These are phyloP conservation scores for Blastobotrys americana DNA, from an alignment of 805 yeast species.

Conservation along the genomic window DNA sequence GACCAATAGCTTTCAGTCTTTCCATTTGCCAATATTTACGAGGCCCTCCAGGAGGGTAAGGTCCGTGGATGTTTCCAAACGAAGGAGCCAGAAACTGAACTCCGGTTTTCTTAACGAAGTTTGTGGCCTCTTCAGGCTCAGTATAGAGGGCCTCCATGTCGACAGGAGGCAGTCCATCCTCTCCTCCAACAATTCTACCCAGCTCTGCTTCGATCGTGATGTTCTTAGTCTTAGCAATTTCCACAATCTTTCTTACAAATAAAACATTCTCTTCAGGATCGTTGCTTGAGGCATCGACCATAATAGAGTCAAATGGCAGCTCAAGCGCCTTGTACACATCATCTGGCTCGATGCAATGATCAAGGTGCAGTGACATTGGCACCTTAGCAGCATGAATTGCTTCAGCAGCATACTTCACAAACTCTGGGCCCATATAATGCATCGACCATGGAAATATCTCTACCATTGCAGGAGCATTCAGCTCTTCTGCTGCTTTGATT, in stretches of 20 bases:
- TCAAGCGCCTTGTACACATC: constrained; percentile 8
- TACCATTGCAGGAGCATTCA: constrained; percentile 31
- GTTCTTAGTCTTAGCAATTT: constrained; percentile 24
- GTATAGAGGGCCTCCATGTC: constrained; percentile 31
- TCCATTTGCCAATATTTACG: constrained; percentile 28
- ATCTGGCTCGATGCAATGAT: constrained; percentile 32
- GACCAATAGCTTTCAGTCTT: constrained; percentile 17
- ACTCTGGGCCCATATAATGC: constrained; percentile 28
- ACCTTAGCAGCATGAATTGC: constrained; percentile 30
- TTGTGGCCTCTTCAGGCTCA: constrained; percentile 30
- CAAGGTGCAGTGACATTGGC: constrained; percentile 34
- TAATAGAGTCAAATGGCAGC: constrained; percentile 34
- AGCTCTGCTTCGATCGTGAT: constrained; percentile 36
- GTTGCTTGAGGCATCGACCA: constrained; percentile 36
- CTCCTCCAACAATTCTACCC: constrained; percentile 36
- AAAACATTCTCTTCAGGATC: constrained; percentile 32
- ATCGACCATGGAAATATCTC: constrained; percentile 36
- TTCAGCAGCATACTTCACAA: constrained; percentile 26
- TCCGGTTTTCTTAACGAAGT: constrained; percentile 30
- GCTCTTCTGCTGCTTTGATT: constrained; percentile 33
- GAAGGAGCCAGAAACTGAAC: constrained; percentile 35
- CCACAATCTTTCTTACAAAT: constrained; percentile 29
- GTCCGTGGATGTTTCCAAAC: constrained; percentile 36
- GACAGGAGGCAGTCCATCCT: constrained; percentile 31
- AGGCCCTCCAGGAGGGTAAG: constrained; percentile 33